Evolutionary conservation across 1,139 yeast genomes (phyloP).

Genomic region (Lizanozyma gosingica): DNA sequence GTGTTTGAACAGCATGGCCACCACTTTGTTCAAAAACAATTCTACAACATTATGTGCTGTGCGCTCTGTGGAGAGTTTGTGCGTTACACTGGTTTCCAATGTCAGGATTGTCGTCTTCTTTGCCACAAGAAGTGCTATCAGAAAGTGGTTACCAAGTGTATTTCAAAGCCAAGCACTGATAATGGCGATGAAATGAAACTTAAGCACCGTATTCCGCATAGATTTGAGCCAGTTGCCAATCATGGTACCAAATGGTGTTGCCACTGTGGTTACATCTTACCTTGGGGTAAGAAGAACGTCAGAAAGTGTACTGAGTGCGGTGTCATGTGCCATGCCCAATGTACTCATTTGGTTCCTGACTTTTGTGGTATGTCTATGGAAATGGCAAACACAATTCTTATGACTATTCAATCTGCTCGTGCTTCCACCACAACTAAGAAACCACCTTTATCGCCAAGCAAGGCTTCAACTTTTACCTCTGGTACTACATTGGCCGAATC

Average conservation of each 20-base stretch:
- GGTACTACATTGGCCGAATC: slow-evolving; percentile 3
- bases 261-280: slow-evolving; percentile 93
- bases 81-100: slow-evolving; percentile 90
- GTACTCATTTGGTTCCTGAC: slow-evolving; percentile 93
- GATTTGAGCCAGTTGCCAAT: slow-evolving; percentile 83
- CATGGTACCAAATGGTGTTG: slow-evolving; percentile 99
- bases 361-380: slow-evolving; percentile 99
- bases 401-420: slow-evolving; percentile 62
- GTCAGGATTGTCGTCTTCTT: slow-evolving; percentile 89
- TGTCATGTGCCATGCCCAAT: slow-evolving; percentile 84
- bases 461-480: slow-evolving; percentile 2
- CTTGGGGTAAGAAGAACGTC: slow-evolving; percentile 93
- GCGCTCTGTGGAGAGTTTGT: slow-evolving; percentile 94
- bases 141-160: slow-evolving; percentile 92
- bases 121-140: slow-evolving; percentile 94
- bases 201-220: slow-evolving; percentile 93
- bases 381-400: slow-evolving; percentile 82
- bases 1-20: slow-evolving; percentile 95
- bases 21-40: slow-evolving; percentile 90
- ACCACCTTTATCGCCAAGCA: slow-evolving; percentile 4
- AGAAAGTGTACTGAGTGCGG: slow-evolving; percentile 94
- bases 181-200: slow-evolving; percentile 85
- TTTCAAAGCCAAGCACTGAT: slow-evolving; percentile 82
- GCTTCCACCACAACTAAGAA: slow-evolving; percentile 13
- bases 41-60: slow-evolving; percentile 93